Evolutionary conservation across 2,329 filamentous ascomycete genomes (phyloP), one percentile per base, ranked within the genome.

Genomic region (Exophiala alcalophila): DNA sequence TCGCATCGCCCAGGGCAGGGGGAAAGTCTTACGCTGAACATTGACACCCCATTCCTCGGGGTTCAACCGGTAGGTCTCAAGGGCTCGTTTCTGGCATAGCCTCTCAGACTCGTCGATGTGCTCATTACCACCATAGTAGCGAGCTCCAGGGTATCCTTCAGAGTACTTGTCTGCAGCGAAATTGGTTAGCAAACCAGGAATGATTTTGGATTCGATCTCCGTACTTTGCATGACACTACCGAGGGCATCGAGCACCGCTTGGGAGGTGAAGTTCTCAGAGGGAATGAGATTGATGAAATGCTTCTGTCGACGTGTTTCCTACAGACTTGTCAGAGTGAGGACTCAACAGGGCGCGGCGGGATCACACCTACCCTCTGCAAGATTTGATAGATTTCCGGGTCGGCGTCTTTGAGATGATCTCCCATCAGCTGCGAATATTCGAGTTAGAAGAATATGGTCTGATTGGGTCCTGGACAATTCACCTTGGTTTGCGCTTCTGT

Each of bases 71-170:
- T 97, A 98, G 46, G 90, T 84, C 71, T 87, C 79, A 53, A 98
- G 84, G 55, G 92, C 92, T 71, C 92, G 85, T 68, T 81, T 78
- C 76, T 98, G 92, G 80, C 92, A 98, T 49, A 92, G 84, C 57
- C 86, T 78, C 79, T 98, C 92, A 61, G 96, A 89, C 70, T 87
- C 78, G 69, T 98, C 92, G 58, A 98, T 98, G 78, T 92, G 88
- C 78, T 98, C 86, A 76, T 98, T 98, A 64, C 92, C 92, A 65
- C 92, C 92, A 64, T 98, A 98, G 80, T 98, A 98, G 70, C 92
- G 84, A 60, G 92, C 92, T 66, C 92, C 92, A 57, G 92, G 92
- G 70, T 95, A 95, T 56, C 92, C 92, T 77, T 98, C 92, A 12
- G 89, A 96, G 80, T 98, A 98, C 77, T 98, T 98, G 81, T 98